phyloP scores from a whole-genome alignment of 768 basidiomycete species.

The Coprinellus aureogranulatus region DNA sequence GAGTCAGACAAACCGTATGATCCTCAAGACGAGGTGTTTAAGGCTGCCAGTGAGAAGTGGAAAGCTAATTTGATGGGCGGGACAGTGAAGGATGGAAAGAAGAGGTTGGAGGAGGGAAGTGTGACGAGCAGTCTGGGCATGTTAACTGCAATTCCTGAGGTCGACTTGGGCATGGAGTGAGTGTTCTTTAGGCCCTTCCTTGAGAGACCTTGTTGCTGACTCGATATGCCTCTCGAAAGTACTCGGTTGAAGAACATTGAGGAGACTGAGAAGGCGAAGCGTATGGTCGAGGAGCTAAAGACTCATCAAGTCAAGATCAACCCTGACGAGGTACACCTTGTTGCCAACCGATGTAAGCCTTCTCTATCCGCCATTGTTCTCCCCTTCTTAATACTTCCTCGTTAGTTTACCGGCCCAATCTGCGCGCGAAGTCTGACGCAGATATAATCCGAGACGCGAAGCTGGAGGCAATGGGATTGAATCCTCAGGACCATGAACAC shows the following conservation, averaged over 20 bases:
- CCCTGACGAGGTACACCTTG: slow-evolving; percentile 79
- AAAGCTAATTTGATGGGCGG: slow-evolving; percentile 33
- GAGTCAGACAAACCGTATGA: slow-evolving; percentile 49
- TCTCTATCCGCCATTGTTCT: neutral
- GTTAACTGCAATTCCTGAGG: slow-evolving; percentile 97
- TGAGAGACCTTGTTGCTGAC: neutral
- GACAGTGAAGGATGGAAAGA: slow-evolving; percentile 53
- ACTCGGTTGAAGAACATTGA: slow-evolving; percentile 92
- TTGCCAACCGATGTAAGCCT: slow-evolving; percentile 82
- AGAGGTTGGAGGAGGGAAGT: slow-evolving; percentile 80
- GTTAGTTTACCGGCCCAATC: slow-evolving; percentile 80
- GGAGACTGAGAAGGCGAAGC: slow-evolving; percentile 95
- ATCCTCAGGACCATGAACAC: slow-evolving; percentile 45
- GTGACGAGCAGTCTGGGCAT: slow-evolving; percentile 92
- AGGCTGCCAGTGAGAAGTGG: slow-evolving; percentile 48
- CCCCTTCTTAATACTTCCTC: slow-evolving; percentile 5
- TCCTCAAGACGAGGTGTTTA: slow-evolving; percentile 71
- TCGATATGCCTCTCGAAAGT: slow-evolving; percentile 37
- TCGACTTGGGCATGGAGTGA: slow-evolving; percentile 98
- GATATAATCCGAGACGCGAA: slow-evolving; percentile 87
- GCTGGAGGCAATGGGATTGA: slow-evolving; percentile 79
- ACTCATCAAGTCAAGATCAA: slow-evolving; percentile 53
- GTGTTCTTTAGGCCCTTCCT: slow-evolving; percentile 29
- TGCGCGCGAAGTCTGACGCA: slow-evolving; percentile 81
- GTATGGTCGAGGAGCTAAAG: slow-evolving; percentile 73